Percentiles rank a stretch among this genome's conserved stretches.
Evolutionary conservation across 2,329 filamentous ascomycete species (phyloP).

Genomic region (Colletotrichum eremochloae): DNA sequence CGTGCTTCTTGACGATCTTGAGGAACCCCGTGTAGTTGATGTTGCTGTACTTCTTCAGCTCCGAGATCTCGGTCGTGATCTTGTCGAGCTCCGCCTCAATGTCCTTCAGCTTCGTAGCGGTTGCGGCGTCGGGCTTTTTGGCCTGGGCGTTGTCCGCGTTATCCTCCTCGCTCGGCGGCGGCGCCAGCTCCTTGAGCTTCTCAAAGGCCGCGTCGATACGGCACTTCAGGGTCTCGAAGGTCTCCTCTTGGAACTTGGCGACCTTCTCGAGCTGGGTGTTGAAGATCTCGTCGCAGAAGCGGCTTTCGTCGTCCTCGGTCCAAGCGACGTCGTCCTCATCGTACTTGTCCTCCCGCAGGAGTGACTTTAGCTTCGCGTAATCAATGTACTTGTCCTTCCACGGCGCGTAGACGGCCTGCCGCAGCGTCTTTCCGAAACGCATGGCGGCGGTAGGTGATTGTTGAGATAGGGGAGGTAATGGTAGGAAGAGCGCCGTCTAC

Average conservation of each 20-base stretch:
- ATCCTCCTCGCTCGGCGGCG: conserved; percentile 47
- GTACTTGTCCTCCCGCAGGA: conserved; percentile 81
- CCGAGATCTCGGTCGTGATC: conserved; percentile 91
- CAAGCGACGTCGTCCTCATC: conserved; percentile 76
- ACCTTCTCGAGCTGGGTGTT: conserved; percentile 97
- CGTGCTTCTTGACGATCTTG: conserved; percentile 99
- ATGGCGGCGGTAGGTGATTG: conserved; percentile 63
- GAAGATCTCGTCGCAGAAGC: conserved; percentile 94
- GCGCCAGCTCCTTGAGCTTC: conserved; percentile 83
- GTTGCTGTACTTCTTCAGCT: conserved; percentile 94
- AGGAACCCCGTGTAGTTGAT: conserved; percentile 98
- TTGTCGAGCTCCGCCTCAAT: conserved; percentile 84
- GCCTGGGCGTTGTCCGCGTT: conserved; percentile 66
- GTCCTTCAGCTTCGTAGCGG: conserved; percentile 70
- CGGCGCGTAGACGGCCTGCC: conserved; percentile 82
- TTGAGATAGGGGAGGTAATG: background rate
- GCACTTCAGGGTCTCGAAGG: conserved; percentile 70
- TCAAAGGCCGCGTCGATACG: conserved; percentile 70
- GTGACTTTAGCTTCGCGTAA: conserved; percentile 90
- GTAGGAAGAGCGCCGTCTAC: background rate
- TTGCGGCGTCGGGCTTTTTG: conserved; percentile 63
- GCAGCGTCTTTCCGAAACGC: conserved; percentile 93
- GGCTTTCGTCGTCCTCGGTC: conserved; percentile 94
- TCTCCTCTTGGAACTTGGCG: conserved; percentile 86
- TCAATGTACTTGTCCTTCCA: conserved; percentile 97